These are phyloP conservation scores for Oryza punctata DNA, from an alignment of 176 grass and related monocot species.

Conservation along the genomic window DNA sequence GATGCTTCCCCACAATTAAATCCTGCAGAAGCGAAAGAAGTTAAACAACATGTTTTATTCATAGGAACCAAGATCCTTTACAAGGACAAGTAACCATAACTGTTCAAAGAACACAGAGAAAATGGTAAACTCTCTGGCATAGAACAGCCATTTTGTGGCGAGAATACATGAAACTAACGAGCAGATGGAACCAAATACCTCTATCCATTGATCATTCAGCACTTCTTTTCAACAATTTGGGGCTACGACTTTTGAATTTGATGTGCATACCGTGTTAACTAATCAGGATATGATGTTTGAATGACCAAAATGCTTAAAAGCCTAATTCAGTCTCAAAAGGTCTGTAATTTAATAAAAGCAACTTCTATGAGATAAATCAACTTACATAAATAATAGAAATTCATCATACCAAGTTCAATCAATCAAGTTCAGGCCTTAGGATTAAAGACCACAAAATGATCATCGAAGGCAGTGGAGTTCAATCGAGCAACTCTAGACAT, in stretches of 20 bases:
- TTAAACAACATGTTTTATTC: slow-evolving; percentile 35
- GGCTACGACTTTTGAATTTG: neutral
- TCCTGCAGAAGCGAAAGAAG: slow-evolving; percentile 55
- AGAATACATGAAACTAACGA: slow-evolving; percentile 26
- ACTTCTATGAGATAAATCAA: slow-evolving; percentile 20
- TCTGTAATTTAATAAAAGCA: neutral
- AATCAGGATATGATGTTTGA: neutral
- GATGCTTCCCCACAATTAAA: slow-evolving; percentile 98
- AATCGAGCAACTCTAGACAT: neutral
- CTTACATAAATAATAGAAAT: neutral
- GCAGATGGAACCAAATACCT: neutral
- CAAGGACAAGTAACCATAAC: neutral
- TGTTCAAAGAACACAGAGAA: slow-evolving; percentile 5
- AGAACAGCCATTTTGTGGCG: neutral
- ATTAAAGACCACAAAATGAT: too few relatives aligned
- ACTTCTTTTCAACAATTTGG: slow-evolving; percentile 10
- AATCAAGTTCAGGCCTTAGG: neutral
- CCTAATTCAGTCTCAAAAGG: neutral
- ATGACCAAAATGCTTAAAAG: neutral
- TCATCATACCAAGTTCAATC: neutral
- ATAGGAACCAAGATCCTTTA: slow-evolving; percentile 20
- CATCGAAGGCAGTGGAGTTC: neutral
- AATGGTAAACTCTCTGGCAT: neutral
- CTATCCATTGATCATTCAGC: neutral
- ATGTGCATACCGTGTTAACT: slow-evolving; percentile 7